Evolutionary conservation across 768 basidiomycete genomes (phyloP), one percentile per base, ranked within the genome.

Genomic region (Suillus subalutaceus): DNA sequence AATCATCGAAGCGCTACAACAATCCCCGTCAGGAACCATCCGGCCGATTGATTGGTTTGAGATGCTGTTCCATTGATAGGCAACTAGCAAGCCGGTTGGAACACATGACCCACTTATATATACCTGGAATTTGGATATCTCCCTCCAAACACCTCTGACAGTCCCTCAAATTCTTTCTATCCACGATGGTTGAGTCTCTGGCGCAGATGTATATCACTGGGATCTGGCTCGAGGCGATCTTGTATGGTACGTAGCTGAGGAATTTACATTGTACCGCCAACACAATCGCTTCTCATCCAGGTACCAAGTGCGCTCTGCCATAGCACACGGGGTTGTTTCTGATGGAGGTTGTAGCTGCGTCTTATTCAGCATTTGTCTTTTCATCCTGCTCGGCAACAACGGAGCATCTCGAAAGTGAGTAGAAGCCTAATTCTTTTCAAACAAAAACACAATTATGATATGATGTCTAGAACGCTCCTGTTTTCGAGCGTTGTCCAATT

Each of bases 401-500:
- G 46, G 18, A 23, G 12, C 59, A n/a, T 20, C 65, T 37, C 59
- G 57, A 40, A 65, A 46, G 64, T 65, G 41, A 50, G 43, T 38
- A 18, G 48, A 48, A 44, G 30, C 30, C 20, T 20, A 35, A 18
- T 32, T 20, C 18, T 35, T 55, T 20, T 20, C 32, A 8, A 38
- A 26, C n/a, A 18, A 65, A 15, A 9, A 15, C 35, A n/a, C 4
- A 9, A n/a, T 20, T 23, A n/a, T 46, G 23, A 40, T 40, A 13
- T 40, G 40, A 40, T 40, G 4, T 61, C 6, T 30, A 66, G 63
- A 43, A 56, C 40, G 30, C 65, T 75, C 40, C 59, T 73, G 1
- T 15, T 72, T 10, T 55, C 65, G 20, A 67, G 63, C 64, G 63
- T 68, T 6, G 4, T 63, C 8, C 66, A 70, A n/a, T 75, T 73